Conservation (phyloP, 495 filamentous ascomycete species). For the Penicillium ochrochloron region DNA sequence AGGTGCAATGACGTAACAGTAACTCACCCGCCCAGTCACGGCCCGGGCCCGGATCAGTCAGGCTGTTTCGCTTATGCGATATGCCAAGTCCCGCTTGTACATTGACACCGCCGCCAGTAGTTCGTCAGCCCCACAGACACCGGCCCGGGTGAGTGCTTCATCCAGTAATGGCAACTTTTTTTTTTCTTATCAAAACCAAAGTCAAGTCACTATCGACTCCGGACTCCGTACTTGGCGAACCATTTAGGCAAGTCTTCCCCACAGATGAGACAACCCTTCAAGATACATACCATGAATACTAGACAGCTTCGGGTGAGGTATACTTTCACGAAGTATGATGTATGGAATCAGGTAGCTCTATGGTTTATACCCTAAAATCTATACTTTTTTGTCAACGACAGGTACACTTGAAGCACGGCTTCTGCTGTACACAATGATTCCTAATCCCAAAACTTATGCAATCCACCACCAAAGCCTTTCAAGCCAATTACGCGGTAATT, state of each 20-base stretch:
- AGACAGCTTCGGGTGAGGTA: neutral
- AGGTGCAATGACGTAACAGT: neutral
- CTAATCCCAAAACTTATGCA: no score
- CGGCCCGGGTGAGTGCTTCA: conserved; percentile 38
- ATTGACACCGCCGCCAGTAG: neutral
- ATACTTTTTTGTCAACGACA: no score
- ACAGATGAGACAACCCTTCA: neutral
- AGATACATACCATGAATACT: neutral
- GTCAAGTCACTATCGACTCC: neutral
- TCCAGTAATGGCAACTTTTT: conserved; percentile 39
- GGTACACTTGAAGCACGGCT: no score
- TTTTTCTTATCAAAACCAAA: neutral
- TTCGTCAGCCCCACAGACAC: conserved; percentile 1
- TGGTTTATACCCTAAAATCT: no score
- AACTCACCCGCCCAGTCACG: neutral
- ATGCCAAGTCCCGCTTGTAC: neutral
- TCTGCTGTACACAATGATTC: no score
- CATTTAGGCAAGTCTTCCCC: neutral
- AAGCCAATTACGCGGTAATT: no score
- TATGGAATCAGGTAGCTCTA: no score
- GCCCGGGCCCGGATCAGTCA: neutral
- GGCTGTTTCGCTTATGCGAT: neutral
- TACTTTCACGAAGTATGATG: neutral
- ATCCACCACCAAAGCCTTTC: no score
- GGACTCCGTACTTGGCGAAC: neutral